A percentile compares a stretch with the other conserved stretches of the same genome.
Conservation (phyloP, 345 rosid genomes). For the Noccaea caerulescens region DNA sequence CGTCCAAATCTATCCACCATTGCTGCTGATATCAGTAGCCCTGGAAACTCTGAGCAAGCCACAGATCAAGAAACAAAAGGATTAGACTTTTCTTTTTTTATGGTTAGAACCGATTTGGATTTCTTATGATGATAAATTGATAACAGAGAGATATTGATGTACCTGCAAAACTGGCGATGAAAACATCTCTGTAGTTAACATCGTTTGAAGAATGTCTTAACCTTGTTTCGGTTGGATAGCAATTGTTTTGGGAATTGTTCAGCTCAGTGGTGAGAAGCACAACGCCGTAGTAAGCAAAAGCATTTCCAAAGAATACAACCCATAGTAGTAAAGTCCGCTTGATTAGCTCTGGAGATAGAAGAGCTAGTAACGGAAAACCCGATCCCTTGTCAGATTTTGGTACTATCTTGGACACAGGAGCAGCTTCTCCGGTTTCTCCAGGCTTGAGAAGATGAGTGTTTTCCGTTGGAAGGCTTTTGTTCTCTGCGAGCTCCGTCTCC, state of each 20-base stretch:
- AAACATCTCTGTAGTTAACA: constrained; percentile 70
- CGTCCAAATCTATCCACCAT: constrained; percentile 83
- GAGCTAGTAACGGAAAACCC: constrained; percentile 51
- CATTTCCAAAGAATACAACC: constrained; percentile 85
- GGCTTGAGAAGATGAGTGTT: constrained; percentile 50
- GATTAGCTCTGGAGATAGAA: constrained; percentile 70
- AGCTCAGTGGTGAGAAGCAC: constrained; percentile 92
- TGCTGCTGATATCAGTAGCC: constrained; percentile 74
- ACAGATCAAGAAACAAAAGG: constrained; percentile 25
- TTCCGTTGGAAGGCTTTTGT: constrained; percentile 44
- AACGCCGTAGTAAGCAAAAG: constrained; percentile 87
- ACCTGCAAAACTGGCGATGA: constrained; percentile 92
- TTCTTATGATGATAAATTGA: constrained; percentile 2
- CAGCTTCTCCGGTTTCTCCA: constrained; percentile 32
- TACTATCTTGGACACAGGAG: constrained; percentile 38
- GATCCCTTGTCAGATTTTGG: constrained; percentile 49
- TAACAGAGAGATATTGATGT: not conserved
- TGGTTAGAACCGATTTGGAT: constrained; percentile 13
- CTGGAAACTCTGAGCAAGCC: constrained; percentile 69
- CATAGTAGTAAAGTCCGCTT: constrained; percentile 81
- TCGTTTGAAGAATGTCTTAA: constrained; percentile 44
- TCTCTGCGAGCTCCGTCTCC: constrained; percentile 52
- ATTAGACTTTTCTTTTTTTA: not conserved
- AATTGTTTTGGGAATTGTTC: constrained; percentile 54
- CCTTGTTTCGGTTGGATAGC: constrained; percentile 41